Percentiles rank a stretch among this genome's conserved stretches.
Evolutionary conservation across 768 basidiomycete genomes (phyloP).

Genomic region (Amylocystis lapponica): DNA sequence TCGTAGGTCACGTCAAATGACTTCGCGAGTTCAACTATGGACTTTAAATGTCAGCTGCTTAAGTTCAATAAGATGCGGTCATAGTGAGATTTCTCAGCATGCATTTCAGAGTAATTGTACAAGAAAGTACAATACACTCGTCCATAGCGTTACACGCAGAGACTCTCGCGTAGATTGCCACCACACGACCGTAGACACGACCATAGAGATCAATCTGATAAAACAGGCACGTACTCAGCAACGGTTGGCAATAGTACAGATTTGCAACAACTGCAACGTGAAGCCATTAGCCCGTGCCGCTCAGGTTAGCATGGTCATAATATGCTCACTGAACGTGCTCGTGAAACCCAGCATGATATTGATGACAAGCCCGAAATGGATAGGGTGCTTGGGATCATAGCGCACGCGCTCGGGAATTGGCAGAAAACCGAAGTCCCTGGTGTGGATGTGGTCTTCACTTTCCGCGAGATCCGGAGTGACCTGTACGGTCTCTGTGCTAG

Average conservation of each 20-base stretch:
- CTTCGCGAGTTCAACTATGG: conserved; percentile 19
- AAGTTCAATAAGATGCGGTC: too few relatives aligned
- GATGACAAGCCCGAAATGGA: conserved; percentile 30
- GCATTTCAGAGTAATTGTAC: too few relatives aligned
- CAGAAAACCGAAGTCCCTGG: conserved; percentile 37
- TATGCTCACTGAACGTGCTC: conserved; percentile 38
- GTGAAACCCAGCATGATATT: conserved; percentile 42
- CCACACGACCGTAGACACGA: too few relatives aligned
- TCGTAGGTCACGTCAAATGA: conserved; percentile 34
- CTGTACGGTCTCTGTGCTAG: too few relatives aligned
- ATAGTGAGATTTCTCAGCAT: too few relatives aligned
- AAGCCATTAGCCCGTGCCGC: background rate
- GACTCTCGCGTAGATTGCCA: too few relatives aligned
- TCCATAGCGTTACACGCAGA: too few relatives aligned
- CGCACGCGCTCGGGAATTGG: conserved; percentile 38
- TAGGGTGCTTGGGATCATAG: conserved; percentile 34
- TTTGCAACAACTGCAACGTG: conserved; percentile 57
- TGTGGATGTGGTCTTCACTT: too few relatives aligned
- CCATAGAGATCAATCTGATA: too few relatives aligned
- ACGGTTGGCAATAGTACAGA: conserved; percentile 78
- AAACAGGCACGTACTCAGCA: conserved; percentile 60
- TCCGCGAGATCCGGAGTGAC: too few relatives aligned
- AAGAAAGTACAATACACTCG: too few relatives aligned
- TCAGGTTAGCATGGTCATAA: background rate
- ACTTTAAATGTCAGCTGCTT: too few relatives aligned